phyloP scores from a whole-genome alignment of 306 rosid species.

The Rubus parviflorus region DNA sequence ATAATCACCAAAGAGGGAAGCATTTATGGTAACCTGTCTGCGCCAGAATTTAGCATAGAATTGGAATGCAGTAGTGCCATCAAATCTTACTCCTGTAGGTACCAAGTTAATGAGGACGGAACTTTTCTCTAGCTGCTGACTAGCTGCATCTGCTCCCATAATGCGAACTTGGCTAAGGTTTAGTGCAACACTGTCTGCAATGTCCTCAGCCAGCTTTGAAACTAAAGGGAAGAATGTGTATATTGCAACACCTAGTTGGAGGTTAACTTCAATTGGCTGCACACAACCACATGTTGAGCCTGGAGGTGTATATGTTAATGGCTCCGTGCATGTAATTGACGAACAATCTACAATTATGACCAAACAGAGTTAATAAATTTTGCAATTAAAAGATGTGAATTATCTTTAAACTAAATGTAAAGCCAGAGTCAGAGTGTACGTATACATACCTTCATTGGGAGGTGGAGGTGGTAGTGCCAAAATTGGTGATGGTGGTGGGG shows the following conservation, averaged over 20 bases:
- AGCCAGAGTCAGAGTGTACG: constrained; percentile 15
- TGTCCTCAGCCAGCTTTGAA: constrained; percentile 72
- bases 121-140: constrained; percentile 74
- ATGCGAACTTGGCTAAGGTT: constrained; percentile 88
- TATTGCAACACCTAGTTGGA: constrained; percentile 53
- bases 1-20: constrained; percentile 70
- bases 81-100: constrained; percentile 66
- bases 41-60: constrained; percentile 81
- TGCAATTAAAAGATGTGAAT: constrained; percentile 13
- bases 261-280: constrained; percentile 81
- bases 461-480: constrained; percentile 87
- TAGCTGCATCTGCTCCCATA: constrained; percentile 84
- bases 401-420: neutral
- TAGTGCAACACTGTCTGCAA: constrained; percentile 63
- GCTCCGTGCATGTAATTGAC: constrained; percentile 68
- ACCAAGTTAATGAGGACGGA: constrained; percentile 72
- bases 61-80: constrained; percentile 48
- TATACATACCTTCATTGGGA: constrained; percentile 66
- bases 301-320: constrained; percentile 76
- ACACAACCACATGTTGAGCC: constrained; percentile 90
- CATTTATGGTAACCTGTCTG: constrained; percentile 50
- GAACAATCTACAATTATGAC: constrained; percentile 64
- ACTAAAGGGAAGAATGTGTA: constrained; percentile 78
- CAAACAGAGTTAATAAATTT: constrained; percentile 20
- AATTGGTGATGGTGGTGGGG: constrained; percentile 64